Evolutionary conservation across 75 land plant genomes (phyloP).

Genomic region (Isoetes taiwanensis): DNA sequence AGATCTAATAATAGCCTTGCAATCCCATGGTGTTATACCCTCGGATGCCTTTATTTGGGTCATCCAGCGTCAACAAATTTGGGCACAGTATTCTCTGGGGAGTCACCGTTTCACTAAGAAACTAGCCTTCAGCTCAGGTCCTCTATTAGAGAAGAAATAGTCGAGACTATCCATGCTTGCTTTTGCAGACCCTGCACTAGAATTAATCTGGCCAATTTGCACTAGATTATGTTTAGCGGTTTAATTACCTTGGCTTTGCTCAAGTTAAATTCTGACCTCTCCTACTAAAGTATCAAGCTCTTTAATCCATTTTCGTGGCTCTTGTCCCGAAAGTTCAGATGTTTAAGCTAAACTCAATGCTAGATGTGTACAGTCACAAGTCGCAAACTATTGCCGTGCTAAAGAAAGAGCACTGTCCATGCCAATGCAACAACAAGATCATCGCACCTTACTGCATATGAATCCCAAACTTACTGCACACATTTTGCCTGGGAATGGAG

Average conservation of each 20-base stretch:
- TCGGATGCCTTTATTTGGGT: too few relatives aligned
- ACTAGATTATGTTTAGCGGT: slow-evolving; percentile 78
- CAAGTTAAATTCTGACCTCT: too few relatives aligned
- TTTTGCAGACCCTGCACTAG: slow-evolving; percentile 72
- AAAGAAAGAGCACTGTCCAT: slow-evolving; percentile 49
- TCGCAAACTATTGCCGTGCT: background rate
- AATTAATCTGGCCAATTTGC: slow-evolving; percentile 89
- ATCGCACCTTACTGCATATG: too few relatives aligned
- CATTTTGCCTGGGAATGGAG: too few relatives aligned
- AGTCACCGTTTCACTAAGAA: too few relatives aligned
- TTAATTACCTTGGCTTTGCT: too few relatives aligned
- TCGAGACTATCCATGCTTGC: slow-evolving; percentile 45
- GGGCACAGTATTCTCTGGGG: too few relatives aligned
- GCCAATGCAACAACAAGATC: too few relatives aligned
- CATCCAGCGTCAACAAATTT: too few relatives aligned
- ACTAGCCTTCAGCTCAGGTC: slow-evolving; percentile 55
- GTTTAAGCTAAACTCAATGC: slow-evolving; percentile 11
- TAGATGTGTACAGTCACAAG: slow-evolving; percentile 9
- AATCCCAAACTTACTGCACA: too few relatives aligned
- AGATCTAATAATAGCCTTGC: slow-evolving; percentile 48
- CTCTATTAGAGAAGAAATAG: slow-evolving; percentile 44
- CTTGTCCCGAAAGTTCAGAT: slow-evolving; percentile 75
- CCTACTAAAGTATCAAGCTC: too few relatives aligned
- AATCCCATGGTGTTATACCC: slow-evolving; percentile 83
- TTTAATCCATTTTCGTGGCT: slow-evolving; percentile 82